Percentiles rank a stretch among this genome's conserved stretches.
Conservation (phyloP, 2,329 filamentous ascomycete genomes). For the Orbilia oligospora region DNA sequence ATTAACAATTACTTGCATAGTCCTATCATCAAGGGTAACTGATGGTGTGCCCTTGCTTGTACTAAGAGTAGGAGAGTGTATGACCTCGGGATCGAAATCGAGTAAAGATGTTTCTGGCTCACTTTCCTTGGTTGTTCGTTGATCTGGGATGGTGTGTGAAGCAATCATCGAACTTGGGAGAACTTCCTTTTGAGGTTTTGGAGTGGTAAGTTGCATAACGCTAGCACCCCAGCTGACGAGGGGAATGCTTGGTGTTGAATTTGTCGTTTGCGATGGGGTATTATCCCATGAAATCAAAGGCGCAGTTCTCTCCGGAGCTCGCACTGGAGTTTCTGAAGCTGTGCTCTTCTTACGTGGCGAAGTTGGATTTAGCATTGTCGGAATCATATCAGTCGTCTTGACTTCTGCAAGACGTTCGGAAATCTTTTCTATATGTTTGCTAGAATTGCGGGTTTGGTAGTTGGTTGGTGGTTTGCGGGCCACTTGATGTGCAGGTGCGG, state of each 20-base stretch:
- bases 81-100: constrained; percentile 60
- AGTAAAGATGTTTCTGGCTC: not conserved
- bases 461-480: constrained; percentile 5
- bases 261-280: not conserved
- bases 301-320: not conserved
- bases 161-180: constrained; percentile 51
- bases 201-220: not conserved
- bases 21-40: not conserved
- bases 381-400: constrained; percentile 56
- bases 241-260: not conserved
- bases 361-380: constrained; percentile 42
- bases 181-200: constrained; percentile 26
- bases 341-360: constrained; percentile 4
- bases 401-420: constrained; percentile 33
- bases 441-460: not conserved
- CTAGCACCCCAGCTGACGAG: not conserved
- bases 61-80: constrained; percentile 63
- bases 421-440: constrained; percentile 23
- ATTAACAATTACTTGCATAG: not conserved
- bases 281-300: constrained; percentile 25
- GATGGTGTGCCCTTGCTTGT: constrained; percentile 61
- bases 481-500: not conserved
- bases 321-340: not conserved
- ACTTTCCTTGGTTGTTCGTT: not conserved
- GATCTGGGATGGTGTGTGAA: not conserved